Percentiles rank a stretch among this genome's conserved stretches.
These are phyloP conservation scores for Annulohypoxylon stygium DNA, from an alignment of 495 filamentous ascomycete genomes.

Conservation along the genomic window DNA sequence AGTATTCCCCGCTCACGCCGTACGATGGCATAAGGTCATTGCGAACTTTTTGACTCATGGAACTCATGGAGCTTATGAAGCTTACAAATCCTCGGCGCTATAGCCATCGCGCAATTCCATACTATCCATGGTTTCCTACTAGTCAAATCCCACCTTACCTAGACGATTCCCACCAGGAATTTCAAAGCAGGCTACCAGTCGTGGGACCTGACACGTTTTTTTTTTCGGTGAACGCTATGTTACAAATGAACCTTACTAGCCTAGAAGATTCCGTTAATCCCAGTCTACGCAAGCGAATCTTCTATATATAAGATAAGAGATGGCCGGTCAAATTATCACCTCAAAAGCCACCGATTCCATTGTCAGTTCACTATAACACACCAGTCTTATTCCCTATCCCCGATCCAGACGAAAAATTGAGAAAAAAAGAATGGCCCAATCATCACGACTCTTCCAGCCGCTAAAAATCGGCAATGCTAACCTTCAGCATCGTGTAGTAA, in stretches of 20 bases:
- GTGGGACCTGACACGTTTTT: neutral
- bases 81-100: constrained; percentile 6
- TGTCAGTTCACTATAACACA: neutral
- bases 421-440: constrained; percentile 23
- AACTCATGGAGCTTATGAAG: neutral
- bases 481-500: constrained; percentile 58
- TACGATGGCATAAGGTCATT: neutral
- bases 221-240: neutral
- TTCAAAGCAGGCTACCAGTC: neutral
- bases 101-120: neutral
- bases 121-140: neutral
- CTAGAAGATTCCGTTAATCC: constrained; percentile 30
- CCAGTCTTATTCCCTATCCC: constrained; percentile 2
- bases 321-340: neutral
- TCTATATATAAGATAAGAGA: constrained; percentile 23
- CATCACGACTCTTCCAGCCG: constrained; percentile 55
- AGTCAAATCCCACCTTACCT: neutral
- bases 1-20: neutral
- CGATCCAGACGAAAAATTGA: neutral
- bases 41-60: neutral
- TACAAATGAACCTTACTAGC: neutral
- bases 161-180: neutral
- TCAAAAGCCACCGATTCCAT: neutral
- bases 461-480: constrained; percentile 55
- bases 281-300: constrained; percentile 64